Evolutionary conservation across 2,329 filamentous ascomycete species (phyloP).

Genomic region (Cytospora chrysosperma): DNA sequence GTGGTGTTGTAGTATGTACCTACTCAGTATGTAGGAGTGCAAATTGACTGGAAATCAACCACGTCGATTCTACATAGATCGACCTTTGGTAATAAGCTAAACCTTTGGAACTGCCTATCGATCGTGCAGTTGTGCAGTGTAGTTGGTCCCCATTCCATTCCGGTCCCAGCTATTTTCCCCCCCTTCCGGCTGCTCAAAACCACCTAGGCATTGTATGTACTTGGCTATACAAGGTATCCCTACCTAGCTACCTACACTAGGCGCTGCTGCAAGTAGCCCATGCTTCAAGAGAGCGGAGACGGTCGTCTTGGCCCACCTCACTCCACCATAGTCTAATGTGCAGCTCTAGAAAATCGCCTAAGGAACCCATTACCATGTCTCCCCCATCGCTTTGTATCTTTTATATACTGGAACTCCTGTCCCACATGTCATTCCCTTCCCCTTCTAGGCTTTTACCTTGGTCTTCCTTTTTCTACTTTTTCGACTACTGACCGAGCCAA

Average conservation of each 20-base stretch:
- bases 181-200: background rate
- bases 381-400: slow-evolving; percentile 7
- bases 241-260: too few relatives aligned
- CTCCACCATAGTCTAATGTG: too few relatives aligned
- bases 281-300: slow-evolving; percentile 13
- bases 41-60: background rate
- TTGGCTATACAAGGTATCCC: slow-evolving; percentile 19
- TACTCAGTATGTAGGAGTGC: background rate
- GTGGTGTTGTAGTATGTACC: too few relatives aligned
- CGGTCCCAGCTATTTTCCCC: background rate
- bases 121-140: background rate
- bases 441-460: background rate
- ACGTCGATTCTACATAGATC: background rate
- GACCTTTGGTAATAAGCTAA: background rate
- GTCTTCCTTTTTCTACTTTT: background rate
- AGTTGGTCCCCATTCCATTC: background rate
- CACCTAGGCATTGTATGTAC: too few relatives aligned
- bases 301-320: slow-evolving; percentile 14
- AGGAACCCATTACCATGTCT: slow-evolving; percentile 9
- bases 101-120: background rate
- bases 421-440: background rate
- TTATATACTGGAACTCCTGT: slow-evolving; percentile 22
- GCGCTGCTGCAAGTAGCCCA: slow-evolving; percentile 16
- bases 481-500: background rate
- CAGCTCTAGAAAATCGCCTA: slow-evolving; percentile 1